A percentile compares a stretch with the other conserved stretches of the same genome.
Conservation (phyloP, 495 filamentous ascomycete genomes). For the Annulohypoxylon stygium region DNA sequence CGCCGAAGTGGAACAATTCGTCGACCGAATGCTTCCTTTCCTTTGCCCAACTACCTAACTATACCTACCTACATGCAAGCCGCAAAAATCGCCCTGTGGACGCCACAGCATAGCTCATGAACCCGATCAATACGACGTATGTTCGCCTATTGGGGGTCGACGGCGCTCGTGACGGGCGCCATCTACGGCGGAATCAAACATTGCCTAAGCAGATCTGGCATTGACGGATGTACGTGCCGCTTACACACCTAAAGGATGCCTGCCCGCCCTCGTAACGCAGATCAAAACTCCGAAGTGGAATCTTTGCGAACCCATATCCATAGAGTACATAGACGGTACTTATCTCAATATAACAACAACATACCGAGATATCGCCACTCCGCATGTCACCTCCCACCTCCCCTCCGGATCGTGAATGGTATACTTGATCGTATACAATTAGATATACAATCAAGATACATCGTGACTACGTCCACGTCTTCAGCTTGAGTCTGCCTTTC, state of each 20-base stretch:
- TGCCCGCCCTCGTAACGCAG: neutral
- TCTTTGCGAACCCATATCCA: neutral
- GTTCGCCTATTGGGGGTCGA: slow-evolving; percentile 1
- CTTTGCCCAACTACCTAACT: neutral
- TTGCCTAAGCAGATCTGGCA: neutral
- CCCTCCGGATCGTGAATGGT: neutral
- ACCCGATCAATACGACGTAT: neutral
- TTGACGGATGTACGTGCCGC: slow-evolving; percentile 3
- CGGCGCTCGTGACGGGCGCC: slow-evolving; percentile 12
- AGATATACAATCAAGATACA: neutral
- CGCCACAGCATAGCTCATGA: neutral
- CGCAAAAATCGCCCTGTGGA: neutral
- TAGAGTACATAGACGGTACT: neutral
- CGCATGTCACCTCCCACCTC: slow-evolving; percentile 16
- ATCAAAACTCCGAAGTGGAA: neutral
- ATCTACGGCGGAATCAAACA: neutral
- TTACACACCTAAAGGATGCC: neutral
- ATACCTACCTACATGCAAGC: neutral
- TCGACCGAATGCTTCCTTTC: slow-evolving; percentile 1
- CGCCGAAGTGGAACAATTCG: slow-evolving; percentile 21
- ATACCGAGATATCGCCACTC: slow-evolving; percentile 19
- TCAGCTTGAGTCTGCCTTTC: slow-evolving; percentile 10
- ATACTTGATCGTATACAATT: neutral
- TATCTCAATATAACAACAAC: neutral
- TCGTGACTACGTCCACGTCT: neutral